Evolutionary conservation across 225 moss, liverwort and hornwort species (phyloP), one percentile per base, ranked within the genome.

Genomic region (Physcomitrellopsis africana): DNA sequence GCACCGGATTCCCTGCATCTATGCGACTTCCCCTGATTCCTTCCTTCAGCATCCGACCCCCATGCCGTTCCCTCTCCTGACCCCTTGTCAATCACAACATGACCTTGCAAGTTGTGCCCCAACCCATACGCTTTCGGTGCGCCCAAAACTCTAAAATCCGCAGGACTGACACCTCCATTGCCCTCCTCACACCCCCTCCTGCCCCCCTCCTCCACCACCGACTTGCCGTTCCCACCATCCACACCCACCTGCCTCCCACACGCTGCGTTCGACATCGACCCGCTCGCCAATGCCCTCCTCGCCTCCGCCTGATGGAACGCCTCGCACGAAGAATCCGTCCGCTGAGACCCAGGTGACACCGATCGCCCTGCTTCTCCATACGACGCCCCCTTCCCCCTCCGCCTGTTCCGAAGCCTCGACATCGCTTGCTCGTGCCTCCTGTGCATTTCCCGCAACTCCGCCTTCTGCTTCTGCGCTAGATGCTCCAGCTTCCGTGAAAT

Each of bases 351-450:
- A 19, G 84, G 81, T 58, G 84, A 85, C 51, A 72, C 67, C n/a
- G 78, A 75, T 46, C 76, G 78, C 57, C 81, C 72, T 62, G 46
- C 19, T 70, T 81, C 76, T 16, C 76, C 79, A 77, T 77, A 73
- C 51, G 60, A 72, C 11, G 79, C 16, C 9, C 82, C 80, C 76
- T 81, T 88, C n/a, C 22, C 46, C 78, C 78, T 82, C 49, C 82
- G 72, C 26, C 88, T 82, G 51, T 43, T 88, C 56, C 63, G 80
- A 43, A 88, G 48, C 49, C 65, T 78, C 69, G 75, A 63, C 32
- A 85, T 68, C 53, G 88, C 88, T 73, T 82, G 82, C 75, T 85
- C 85, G 42, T 88, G 88, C 26, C 85, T 77, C 18, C 15, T 65
- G 64, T 83, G 88, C 78, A 88, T 22, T 45, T 81, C 88, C 78